Evolutionary conservation across 768 basidiomycete genomes (phyloP), one percentile per base, ranked within the genome.

Genomic region (Filobasidium floriforme): DNA sequence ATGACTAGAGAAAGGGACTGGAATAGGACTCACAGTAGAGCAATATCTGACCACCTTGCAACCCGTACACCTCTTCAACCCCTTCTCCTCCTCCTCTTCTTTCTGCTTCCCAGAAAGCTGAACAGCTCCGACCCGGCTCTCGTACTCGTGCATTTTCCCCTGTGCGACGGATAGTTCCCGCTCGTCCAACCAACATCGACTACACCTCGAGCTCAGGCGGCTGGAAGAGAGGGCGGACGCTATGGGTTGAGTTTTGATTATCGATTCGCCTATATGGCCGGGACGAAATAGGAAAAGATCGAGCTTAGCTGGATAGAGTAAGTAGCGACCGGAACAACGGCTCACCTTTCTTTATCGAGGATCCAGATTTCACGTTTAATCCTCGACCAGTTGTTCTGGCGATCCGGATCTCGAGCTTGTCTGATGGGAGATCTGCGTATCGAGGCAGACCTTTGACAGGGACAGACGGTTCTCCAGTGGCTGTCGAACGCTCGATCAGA

Each of bases 21-120:
- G 43, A 15, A 18, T 40, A 41, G 5, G 79, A 75, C 87, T 43
- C 73, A 91, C 89, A 18, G 80, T 68, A 62, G 87, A 83, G 74
- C 94, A 97, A 72, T 97, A 98, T 72, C 84, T 82, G 0, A 89
- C 73, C 0, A 80, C 78, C 59, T 83, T 84, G 75, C 94, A 98
- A 6, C 80, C 82, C 0, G 87, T 84, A 76, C 94, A 97, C 59
- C 89, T 81, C 73, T 85, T 87, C 65, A 92, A 73, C 0, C 43
- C 54, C 41, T 80, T 76, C 22, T 73, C 65, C 0, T 77, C 32
- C 0, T 77, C 69, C 32, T 67, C 46, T 14, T 82, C 76, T 1
- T 52, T 49, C 19, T 62, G 18, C 55, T 15, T 32, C n/a, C 40
- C 19, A 6, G n/a, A 5, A 1, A 6, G 4, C n/a, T 43, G 32